Evolutionary conservation across 129 eudicot genomes (phyloP), one percentile per base, ranked within the genome.

Genomic region (Helianthus tuberosus): DNA sequence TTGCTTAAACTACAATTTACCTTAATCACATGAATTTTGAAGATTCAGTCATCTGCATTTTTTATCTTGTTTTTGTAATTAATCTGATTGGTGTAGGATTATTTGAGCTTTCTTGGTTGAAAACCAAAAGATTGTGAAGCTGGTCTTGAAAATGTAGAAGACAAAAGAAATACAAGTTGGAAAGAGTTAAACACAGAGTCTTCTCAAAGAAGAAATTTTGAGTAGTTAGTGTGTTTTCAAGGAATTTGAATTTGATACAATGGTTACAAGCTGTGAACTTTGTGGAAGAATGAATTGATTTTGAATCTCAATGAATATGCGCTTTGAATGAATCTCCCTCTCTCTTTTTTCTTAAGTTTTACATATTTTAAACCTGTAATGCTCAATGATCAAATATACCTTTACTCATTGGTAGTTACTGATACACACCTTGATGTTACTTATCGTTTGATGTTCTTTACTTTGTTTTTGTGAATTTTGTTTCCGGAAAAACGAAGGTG

Each of bases 61-160:
- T 27, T 20, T 10, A 17, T 23, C 25, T 17, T 13, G 5, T 25
- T 48, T 15, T 64, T 39, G 17, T 64, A 0, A 43, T 12, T 25
- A 69, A 14, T 14, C 51, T 43, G 7, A 39, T 57, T 65, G 6
- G 14, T 65, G 64, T 68, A 86, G 86, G 75, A 86, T 86, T 60
- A 86, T 86, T 55, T 80, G 88, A 47, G 88, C 91, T 8, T 86
- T 86, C 77, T 77, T 83, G 86, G 82, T 86, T 11, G 91, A 83
- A 77, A 86, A 86, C 75, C 84, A 85, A 66, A 83, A 86, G 88
- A 86, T 86, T 64, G 88, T 80, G 71, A 83, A 86, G 84, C 77
- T 83, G 82, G 91, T 83, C 47, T 50, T 86, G 88, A 86, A 86
- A 85, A 83, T 83, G 46, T 88, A 86, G 68, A 86, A 86, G 77